Base-by-base conservation (phyloP, 495 filamentous ascomycete species). In the Penicillium roqueforti region DNA sequence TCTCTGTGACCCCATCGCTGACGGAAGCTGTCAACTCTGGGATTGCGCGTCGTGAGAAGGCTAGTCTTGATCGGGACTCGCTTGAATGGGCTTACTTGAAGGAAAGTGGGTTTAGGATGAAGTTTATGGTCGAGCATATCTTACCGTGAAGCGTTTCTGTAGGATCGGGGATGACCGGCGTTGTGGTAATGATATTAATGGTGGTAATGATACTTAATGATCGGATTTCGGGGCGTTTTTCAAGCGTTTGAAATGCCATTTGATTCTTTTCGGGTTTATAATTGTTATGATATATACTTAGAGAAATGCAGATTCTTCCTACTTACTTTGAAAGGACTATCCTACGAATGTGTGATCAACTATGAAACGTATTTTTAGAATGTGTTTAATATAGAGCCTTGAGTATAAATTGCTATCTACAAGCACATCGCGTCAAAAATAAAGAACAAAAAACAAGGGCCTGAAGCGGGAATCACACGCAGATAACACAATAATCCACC, bases 11-110 rank as follows among this genome's bases (percentile, higher is more conserved):
- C 14, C 56, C 65, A 0, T 59, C 56, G 4, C 60, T 95, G 20
- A 66, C 74, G 14, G 53, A 59, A 2, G 80, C 84, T 0, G 77
- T 89, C 14, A 72, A 85, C 55, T 63, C 57, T 51, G 92, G 92
- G 1, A 86, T 92, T 39, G 82, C 79, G 5, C 75, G 89, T n/a
- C 70, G 74, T n/a, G 62, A 71, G 0, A 53, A 60, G 60, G 66
- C 42, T 50, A 71, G 55, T 47, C 64, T 53, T 64, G 73, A 72
- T 53, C 42, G 57, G 45, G 71, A 78, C 60, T 54, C 68, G 40
- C 44, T 69, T 9, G 75, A 75, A 51, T 71, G 59, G 63, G 47
- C 23, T 16, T 76, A 70, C 63, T 51, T 78, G 51, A 11, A 63
- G 16, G 75, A 78, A 45, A 78, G 75, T 62, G 68, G 65, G 28